Base-by-base conservation (phyloP, 1,139 yeast species). In the Debaryomyces psychrophilus region DNA sequence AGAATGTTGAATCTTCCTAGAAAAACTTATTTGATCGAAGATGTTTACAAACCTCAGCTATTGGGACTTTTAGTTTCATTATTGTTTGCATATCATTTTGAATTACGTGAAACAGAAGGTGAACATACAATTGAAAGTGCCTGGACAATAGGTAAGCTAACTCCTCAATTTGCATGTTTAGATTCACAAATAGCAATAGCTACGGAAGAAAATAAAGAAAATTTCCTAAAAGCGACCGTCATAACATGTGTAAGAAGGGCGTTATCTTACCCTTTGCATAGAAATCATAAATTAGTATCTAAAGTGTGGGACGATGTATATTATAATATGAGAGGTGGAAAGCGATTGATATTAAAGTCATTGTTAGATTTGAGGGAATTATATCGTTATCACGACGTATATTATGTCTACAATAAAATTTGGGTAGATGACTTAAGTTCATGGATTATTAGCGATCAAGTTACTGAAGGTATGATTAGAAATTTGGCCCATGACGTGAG, bases 61-160 rank as follows among this genome's bases (percentile, higher is more conserved):
- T 83, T 88, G 54, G 68, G 85, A 27, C 74, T 87, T 1, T 64
- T 92, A 0, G 61, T 89, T 0, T 81, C 89, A 17, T 52, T 90
- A 1, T 58, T 93, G 17, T 93, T 87, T 65, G 83, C 88, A 0
- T 86, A 82, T 56, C 78, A 81, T 48, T 90, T 85, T 60, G 98
- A 93, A 51, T 62, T 77, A 42, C 70, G 97, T 33, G 87, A 87
- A 44, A 86, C 83, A 25, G 80, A 76, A 58, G 96, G 95, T 8
- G 95, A 87, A 18, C 82, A 83, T 44, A 89, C 83, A 17, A 83
- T 87, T 7, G 99, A 93, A 65, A 87, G 96, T 50, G 90, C 95
- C 0, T 93, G 98, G 99, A 85, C 95, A 0, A 77, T 93, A 11
- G 98, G 98, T 1, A 90, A 86, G 57, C 62, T 93, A 29, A 71